These are phyloP conservation scores for Panaeolus papilionaceus DNA, from an alignment of 768 basidiomycete genomes.

Conservation along the genomic window DNA sequence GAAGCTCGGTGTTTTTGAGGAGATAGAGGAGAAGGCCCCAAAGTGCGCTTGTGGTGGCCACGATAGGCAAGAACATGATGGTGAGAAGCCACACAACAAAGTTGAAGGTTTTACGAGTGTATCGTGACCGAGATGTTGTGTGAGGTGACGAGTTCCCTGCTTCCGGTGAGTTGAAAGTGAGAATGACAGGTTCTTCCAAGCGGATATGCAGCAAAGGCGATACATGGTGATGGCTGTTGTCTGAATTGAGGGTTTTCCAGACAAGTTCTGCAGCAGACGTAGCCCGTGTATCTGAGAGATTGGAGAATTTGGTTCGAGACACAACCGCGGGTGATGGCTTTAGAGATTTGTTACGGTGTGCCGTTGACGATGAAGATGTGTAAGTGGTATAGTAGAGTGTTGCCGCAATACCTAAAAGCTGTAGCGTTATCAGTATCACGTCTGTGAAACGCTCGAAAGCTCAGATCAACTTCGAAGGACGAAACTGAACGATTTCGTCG, in stretches of 20 bases:
- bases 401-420: conserved; percentile 82
- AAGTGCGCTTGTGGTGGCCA: conserved; percentile 72
- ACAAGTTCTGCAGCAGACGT: conserved; percentile 66
- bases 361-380: conserved; percentile 43
- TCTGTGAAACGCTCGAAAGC: conserved; percentile 15
- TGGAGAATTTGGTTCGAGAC: conserved; percentile 12
- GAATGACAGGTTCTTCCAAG: conserved; percentile 78
- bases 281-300: conserved; percentile 4
- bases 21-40: conserved; percentile 85
- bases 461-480: conserved; percentile 14
- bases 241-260: conserved; percentile 82
- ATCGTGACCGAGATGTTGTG: conserved; percentile 42
- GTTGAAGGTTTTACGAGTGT: conserved; percentile 56
- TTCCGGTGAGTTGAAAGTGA: conserved; percentile 62
- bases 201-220: conserved; percentile 75
- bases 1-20: conserved; percentile 88
- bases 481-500: not conserved
- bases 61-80: conserved; percentile 87
- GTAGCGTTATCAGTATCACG: conserved; percentile 10
- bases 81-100: conserved; percentile 77
- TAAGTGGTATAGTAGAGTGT: conserved; percentile 79
- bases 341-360: conserved; percentile 24
- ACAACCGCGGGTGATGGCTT: not conserved
- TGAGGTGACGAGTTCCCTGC: conserved; percentile 29
- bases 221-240: conserved; percentile 33